Evolutionary conservation across 1,139 yeast genomes (phyloP), one percentile per base, ranked within the genome.

Genomic region (Blastobotrys niveus): DNA sequence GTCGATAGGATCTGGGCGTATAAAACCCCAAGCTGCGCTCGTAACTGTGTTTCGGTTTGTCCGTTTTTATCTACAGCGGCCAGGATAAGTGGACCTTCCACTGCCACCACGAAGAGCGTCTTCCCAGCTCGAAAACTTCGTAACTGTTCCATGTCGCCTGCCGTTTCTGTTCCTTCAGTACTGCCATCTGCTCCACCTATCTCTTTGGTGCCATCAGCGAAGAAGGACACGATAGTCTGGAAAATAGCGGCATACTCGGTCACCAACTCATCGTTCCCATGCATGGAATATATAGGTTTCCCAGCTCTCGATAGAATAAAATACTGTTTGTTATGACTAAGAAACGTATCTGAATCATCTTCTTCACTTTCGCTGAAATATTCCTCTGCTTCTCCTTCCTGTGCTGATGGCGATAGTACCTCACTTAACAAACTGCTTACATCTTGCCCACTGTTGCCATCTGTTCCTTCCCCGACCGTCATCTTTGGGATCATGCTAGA

Each of bases 291-390:
- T 6, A 91, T 84, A 1, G 96, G 96, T 61, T 91, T 91, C 0
- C 98, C 98, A 0, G 97, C 95, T 2, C 81, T 68, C 0, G 96
- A 87, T n/a, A 91, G 69, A 5, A 91, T 78, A 52, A 88, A 79
- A 56, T 84, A 87, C 46, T 84, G 93, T 61, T 83, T 84, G 42
- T 72, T 64, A 69, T 74, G 34, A 54, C 51, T 46, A 67, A 73
- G 56, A 78, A 79, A 42, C 48, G 43, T 1, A n/a, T 55, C 55
- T n/a, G 17, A 21, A 15, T 41, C 44, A 18, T 36, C 37, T n/a
- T 22, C 34, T 10, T 38, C 42, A 17, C 33, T 25, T 27, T 24
- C 38, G 24, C 27, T 35, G 19, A 25, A 17, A 15, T 29, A 25
- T 5, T 36, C 39, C 18, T 9, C 42, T 10, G 21, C 19, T 19